phyloP scores from a whole-genome alignment of 441 rosid species.

The Bocquillonia castaneifolia region DNA sequence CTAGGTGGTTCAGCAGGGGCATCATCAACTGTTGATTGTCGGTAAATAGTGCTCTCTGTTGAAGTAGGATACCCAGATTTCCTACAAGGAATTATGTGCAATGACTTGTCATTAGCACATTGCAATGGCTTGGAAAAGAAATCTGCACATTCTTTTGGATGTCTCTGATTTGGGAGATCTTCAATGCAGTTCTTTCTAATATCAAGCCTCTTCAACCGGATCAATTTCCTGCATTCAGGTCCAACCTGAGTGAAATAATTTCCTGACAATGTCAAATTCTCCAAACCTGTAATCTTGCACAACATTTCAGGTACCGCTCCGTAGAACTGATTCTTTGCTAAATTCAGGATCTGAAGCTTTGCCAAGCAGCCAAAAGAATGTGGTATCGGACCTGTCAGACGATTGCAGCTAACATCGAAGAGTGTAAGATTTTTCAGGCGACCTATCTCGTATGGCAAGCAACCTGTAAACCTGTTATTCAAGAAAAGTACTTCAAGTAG shows the following conservation, averaged over 20 bases:
- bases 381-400: conserved; percentile 50
- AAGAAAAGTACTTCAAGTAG: conserved; percentile 41
- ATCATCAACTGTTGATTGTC: conserved; percentile 7
- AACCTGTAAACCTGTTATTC: conserved; percentile 40
- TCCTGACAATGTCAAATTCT: conserved; percentile 30
- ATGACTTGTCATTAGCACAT: conserved; percentile 26
- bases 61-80: conserved; percentile 8
- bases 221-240: conserved; percentile 38
- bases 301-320: conserved; percentile 50
- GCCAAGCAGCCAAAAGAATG: conserved; percentile 43
- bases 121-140: conserved; percentile 26
- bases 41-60: background rate
- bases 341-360: conserved; percentile 30
- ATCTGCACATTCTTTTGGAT: conserved; percentile 20
- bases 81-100: conserved; percentile 35
- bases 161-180: conserved; percentile 40
- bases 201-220: conserved; percentile 30
- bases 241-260: conserved; percentile 55
- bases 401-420: conserved; percentile 39
- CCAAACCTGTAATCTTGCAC: conserved; percentile 34
- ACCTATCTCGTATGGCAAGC: conserved; percentile 53
- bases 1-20: conserved; percentile 17
- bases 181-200: conserved; percentile 42
- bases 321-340: conserved; percentile 35
- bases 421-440: conserved; percentile 24